Evolutionary conservation across 306 rosid genomes (phyloP), one percentile per base, ranked within the genome.

Genomic region (Luffa aegyptiaca): DNA sequence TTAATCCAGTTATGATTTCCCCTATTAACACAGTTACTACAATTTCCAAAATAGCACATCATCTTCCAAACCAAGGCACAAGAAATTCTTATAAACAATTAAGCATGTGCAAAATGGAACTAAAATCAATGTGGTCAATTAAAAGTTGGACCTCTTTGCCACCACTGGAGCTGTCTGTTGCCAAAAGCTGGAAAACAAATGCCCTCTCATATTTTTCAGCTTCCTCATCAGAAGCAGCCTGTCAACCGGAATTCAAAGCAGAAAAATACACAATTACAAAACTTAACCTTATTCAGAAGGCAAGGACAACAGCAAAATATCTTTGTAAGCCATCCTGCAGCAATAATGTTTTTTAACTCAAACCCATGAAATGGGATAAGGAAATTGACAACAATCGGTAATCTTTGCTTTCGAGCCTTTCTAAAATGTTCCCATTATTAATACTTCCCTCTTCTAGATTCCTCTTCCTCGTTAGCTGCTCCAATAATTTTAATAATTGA

Each of bases 191-290:
- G 48, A 96, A 88, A 83, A 93, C 71, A 86, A 96, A 93, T n/a
- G 92, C 93, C 86, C 93, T 91, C 88, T 93, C 99, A 82, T 72
- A 84, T 59, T 89, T 87, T 80, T 88, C 95, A 73, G 89, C 92
- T 81, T 86, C 94, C 62, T 88, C 94, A 58, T 88, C 81, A 76
- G 94, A 89, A 33, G 94, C 88, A 77, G 89, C 96, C 99, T 96
- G 94, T 45, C 71, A 56, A 33, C 75, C 74, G 63, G 36, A 8
- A 80, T 59, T 8, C 49, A 64, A 64, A 57, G 12, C 21, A 80
- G 45, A 56, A 51, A 83, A 70, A 11, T 33, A 4, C 18, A 11
- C 49, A 66, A 6, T 17, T 12, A 52, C 14, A 21, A 14, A 49
- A 63, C 64, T 79, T 61, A 62, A 7, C 57, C 42, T 77, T 20